phyloP scores from a whole-genome alignment of 78 protist genomes.

The Dictyostelium firmibasis region DNA sequence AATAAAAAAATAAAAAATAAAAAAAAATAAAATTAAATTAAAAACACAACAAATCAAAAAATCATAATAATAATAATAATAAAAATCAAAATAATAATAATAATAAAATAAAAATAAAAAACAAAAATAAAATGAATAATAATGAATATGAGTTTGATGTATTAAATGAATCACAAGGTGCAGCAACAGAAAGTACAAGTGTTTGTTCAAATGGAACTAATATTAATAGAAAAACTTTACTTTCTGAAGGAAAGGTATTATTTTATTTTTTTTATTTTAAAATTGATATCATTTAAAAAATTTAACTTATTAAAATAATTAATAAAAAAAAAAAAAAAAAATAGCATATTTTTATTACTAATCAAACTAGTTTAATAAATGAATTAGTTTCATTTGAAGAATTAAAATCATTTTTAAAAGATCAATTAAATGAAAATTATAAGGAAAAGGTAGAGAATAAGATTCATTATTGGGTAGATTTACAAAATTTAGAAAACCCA shows the following conservation, averaged over 20 bases:
- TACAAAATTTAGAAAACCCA: not conserved
- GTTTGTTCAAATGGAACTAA: not conserved
- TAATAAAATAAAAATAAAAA: not conserved
- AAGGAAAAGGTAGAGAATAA: not conserved
- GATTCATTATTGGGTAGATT: constrained; percentile 57
- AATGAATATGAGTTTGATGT: constrained; percentile 5
- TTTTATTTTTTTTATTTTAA: not conserved
- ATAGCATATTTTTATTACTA: constrained; percentile 17
- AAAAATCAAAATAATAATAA: not conserved
- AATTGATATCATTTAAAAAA: not conserved
- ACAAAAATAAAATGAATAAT: not conserved
- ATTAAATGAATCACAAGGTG: not conserved
- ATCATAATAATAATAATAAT: not conserved
- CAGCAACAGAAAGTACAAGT: not conserved
- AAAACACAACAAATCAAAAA: not conserved
- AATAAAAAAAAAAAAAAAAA: not conserved
- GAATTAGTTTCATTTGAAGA: constrained; percentile 24
- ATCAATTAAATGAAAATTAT: constrained; percentile 7
- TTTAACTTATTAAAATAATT: too few relatives aligned
- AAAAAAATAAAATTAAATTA: too few relatives aligned
- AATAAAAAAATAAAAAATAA: too few relatives aligned
- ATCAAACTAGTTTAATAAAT: not conserved
- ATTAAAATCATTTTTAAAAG: constrained; percentile 10
- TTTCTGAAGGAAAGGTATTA: not conserved
- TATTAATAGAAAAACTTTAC: not conserved